Evolutionary conservation across 371 early-diverging fungal species (phyloP), one percentile per base, ranked within the genome.

Genomic region (Mortierella sp.): DNA sequence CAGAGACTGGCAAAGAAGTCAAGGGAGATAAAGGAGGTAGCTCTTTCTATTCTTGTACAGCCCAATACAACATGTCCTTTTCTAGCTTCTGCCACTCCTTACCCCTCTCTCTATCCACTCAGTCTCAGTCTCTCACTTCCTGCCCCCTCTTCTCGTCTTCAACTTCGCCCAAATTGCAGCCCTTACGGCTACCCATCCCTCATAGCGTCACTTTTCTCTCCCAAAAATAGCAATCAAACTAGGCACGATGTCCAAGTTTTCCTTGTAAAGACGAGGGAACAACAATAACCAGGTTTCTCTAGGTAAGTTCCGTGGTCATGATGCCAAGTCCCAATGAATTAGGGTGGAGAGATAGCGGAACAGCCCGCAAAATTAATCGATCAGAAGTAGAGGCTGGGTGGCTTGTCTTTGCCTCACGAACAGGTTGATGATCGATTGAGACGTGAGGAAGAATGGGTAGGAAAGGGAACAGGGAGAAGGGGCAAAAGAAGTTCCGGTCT

Each of bases 401-500:
- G 29, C 8, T 16, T 16, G 63, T 35, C 63, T 63, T 63, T 5
- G 63, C 63, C 58, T 58, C 58, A 58, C 58, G n/a, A 35, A 63
- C 38, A 18, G 32, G 18, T 32, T 18, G 29, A 29, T 29, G 58
- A 58, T 60, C 32, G 18, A 35, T 10, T 29, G 12, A 29, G 29
- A 29, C 56, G 8, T n/a, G n/a, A 11, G 2, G 24, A 55, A n/a
- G 56, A n/a, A 56, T 41, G 56, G 29, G 29, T 29, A 58, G 29
- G 58, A 29, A 27, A 24, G 29, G 29, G 29, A 60, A 32, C 6
- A 27, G 16, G 16, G 10, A 8, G 10, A 35, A 35, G 54, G 58
- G 60, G 32, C 29, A 29, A 60, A 60, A 60, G 60, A 29, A 60
- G 60, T 60, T 63, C 63, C 63, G 63, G 63, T 63, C 32, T 35